Evolutionary conservation across 345 rosid genomes (phyloP).

Genomic region (Euphorbia peplus): DNA sequence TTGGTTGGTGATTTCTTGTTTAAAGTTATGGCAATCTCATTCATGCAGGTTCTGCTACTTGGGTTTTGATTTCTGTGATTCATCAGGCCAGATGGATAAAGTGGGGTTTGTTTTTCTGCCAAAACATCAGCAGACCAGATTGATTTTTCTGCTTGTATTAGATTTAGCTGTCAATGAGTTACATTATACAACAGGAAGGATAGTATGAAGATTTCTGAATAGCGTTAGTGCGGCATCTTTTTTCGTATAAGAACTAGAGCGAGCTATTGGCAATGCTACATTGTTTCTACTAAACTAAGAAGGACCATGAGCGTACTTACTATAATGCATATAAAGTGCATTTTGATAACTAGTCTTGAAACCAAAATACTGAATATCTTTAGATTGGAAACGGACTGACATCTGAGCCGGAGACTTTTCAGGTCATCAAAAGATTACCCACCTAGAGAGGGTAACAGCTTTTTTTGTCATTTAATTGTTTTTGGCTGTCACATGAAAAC

Average conservation of each 20-base stretch:
- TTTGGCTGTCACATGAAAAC: no score
- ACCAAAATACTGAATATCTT: neutral
- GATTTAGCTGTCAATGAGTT: neutral
- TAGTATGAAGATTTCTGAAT: neutral
- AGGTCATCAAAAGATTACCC: no score
- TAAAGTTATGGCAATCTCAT: neutral
- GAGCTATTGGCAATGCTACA: neutral
- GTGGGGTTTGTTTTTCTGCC: neutral
- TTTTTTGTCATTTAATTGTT: no score
- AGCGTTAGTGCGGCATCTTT: neutral
- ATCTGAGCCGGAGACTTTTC: no score
- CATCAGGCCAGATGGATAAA: neutral
- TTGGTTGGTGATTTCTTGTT: no score
- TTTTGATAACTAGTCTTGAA: neutral
- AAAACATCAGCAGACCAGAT: neutral
- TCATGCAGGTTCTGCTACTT: conserved; percentile 6
- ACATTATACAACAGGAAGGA: neutral
- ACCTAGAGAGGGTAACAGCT: no score
- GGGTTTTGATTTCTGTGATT: neutral
- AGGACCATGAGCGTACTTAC: neutral
- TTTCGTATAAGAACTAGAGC: neutral
- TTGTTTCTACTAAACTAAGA: no score
- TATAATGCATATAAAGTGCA: neutral
- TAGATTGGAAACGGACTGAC: no score
- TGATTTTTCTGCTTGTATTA: conserved; percentile 7